Percentiles rank a stretch among this genome's conserved stretches.
These are phyloP conservation scores for Dictyostelium firmibasis DNA, from an alignment of 78 protist species.

Conservation along the genomic window DNA sequence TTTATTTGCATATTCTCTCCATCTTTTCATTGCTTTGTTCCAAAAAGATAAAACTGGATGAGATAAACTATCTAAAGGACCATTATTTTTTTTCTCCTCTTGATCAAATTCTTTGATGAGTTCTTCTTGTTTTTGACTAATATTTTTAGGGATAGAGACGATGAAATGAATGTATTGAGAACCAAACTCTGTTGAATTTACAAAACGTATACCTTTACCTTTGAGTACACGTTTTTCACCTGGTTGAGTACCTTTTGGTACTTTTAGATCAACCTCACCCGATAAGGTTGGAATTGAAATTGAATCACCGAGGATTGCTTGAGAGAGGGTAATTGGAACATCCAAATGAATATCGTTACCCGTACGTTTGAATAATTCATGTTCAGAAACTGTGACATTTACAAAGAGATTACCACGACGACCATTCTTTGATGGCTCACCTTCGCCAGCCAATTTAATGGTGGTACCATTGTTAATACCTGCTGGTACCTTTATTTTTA, in stretches of 20 bases:
- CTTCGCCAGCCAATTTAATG: slow-evolving; percentile 75
- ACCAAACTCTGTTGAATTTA: slow-evolving; percentile 20
- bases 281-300: slow-evolving; percentile 83
- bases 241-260: slow-evolving; percentile 90
- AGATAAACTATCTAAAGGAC: slow-evolving; percentile 59
- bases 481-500: slow-evolving; percentile 46
- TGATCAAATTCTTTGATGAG: slow-evolving; percentile 74
- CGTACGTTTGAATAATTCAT: slow-evolving; percentile 77
- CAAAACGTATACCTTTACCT: slow-evolving; percentile 78
- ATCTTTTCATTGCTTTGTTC: slow-evolving; percentile 54
- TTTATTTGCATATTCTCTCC: slow-evolving; percentile 59
- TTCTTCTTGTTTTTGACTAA: slow-evolving; percentile 46
- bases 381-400: slow-evolving; percentile 64
- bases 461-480: slow-evolving; percentile 87
- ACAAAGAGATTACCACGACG: slow-evolving; percentile 82
- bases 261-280: slow-evolving; percentile 77
- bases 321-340: slow-evolving; percentile 82
- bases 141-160: slow-evolving; percentile 84
- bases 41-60: slow-evolving; percentile 71
- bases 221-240: slow-evolving; percentile 80
- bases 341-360: slow-evolving; percentile 87
- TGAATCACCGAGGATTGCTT: slow-evolving; percentile 86
- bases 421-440: slow-evolving; percentile 68
- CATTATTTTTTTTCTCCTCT: slow-evolving; percentile 52
- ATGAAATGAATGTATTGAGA: slow-evolving; percentile 86